Base-by-base conservation (phyloP, 805 yeast species). In the Pachysolen tannophilus region DNA sequence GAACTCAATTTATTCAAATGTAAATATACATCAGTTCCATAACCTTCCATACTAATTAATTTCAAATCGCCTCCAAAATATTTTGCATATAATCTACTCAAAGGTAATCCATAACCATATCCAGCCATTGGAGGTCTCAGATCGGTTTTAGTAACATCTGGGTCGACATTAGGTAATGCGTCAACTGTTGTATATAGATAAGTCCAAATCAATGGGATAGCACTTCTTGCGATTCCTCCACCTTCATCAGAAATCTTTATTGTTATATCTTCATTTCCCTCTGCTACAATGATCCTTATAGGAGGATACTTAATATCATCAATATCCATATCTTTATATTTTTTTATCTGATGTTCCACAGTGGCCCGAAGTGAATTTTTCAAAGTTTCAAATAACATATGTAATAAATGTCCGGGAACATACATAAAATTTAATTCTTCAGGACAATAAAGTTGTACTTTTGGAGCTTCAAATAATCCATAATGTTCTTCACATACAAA, bases 81-180 rank as follows among this genome's bases (percentile, higher is more conserved):
- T 43, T 88, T 77, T 2, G 95, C 88, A 46, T 87, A 87, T 26
- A 86, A 65, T 39, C 95, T 60, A 32, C 92, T 80, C 36, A 87
- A 78, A 2, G 95, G 95, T 47, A 86, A 65, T 0, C 96, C 95
- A 50, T 86, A 88, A 20, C 96, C 96, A 45, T 82, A 81, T 0
- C 96, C 96, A 34, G 95, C 95, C 83, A 86, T 81, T 39, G 95
- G 96, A 1, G 94, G 94, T 52, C 74, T 73, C 60, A 82, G 80
- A 39, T 79, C 82, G 16, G 76, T 64, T 46, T 74, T 75, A 43
- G 68, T 65, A 44, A 46, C 65, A 27, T 75, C 81, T 2, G 72
- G 69, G 40, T 78, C 84, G 32, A 79, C 58, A 16, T 65, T 69
- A 1, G 90, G 90, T 5, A 82, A 71, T 34, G 75, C 69, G 46